Conservation (phyloP, 164 flowering plant genomes). For the Stephania yunnanensis region DNA sequence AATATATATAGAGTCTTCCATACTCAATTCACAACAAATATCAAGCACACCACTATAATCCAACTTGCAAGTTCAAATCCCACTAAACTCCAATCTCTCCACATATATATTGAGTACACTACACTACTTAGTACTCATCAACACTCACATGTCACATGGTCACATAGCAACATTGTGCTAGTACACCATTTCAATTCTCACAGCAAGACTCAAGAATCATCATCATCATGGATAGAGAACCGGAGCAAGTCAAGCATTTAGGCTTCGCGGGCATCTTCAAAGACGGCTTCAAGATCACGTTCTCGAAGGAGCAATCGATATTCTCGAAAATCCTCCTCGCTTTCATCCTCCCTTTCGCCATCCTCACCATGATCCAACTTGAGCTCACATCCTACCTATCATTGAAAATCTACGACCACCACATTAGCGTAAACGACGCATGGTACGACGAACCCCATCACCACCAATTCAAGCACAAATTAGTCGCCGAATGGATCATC, state of each 20-base stretch:
- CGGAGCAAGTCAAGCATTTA: constrained; percentile 39
- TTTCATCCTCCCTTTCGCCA: constrained; percentile 58
- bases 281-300: constrained; percentile 36
- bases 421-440: constrained; percentile 13
- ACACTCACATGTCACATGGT: not conserved
- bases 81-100: not conserved
- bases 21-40: no score
- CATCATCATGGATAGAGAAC: constrained; percentile 27
- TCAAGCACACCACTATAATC: not conserved
- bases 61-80: not conserved
- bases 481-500: constrained; percentile 24
- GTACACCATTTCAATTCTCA: not conserved
- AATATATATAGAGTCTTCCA: not conserved
- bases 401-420: constrained; percentile 21
- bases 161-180: not conserved
- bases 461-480: constrained; percentile 12
- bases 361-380: constrained; percentile 45
- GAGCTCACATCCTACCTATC: constrained; percentile 31
- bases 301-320: constrained; percentile 29
- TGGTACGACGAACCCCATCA: constrained; percentile 4
- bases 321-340: constrained; percentile 49
- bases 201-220: not conserved
- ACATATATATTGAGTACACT: no score
- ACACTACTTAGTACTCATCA: not conserved
- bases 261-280: constrained; percentile 33